These are phyloP conservation scores for Clitopilus passeckerianus DNA, from an alignment of 768 basidiomycete species.

Conservation along the genomic window DNA sequence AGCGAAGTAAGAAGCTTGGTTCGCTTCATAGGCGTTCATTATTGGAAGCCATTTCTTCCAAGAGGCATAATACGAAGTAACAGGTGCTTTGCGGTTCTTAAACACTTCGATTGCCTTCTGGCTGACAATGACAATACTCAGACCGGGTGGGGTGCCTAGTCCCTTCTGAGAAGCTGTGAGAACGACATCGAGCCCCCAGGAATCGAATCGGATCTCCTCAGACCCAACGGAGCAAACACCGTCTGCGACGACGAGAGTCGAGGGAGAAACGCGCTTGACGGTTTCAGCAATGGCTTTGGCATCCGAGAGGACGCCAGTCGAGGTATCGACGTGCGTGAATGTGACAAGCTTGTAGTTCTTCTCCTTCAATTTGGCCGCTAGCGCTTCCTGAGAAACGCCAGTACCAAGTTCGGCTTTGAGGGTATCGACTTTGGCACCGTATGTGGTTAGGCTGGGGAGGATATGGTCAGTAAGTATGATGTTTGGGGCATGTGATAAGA, in stretches of 20 bases:
- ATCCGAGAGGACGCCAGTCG: slow-evolving; percentile 85
- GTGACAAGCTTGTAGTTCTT: slow-evolving; percentile 88
- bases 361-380: slow-evolving; percentile 65
- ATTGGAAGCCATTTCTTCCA: slow-evolving; percentile 94
- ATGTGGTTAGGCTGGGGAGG: slow-evolving; percentile 65
- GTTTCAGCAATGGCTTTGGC: slow-evolving; percentile 70
- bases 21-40: slow-evolving; percentile 89
- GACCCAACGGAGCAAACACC: slow-evolving; percentile 96
- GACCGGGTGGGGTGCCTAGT: slow-evolving; percentile 87
- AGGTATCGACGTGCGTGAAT: slow-evolving; percentile 95
- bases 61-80: slow-evolving; percentile 79
- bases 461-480: not conserved
- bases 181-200: slow-evolving; percentile 90
- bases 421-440: slow-evolving; percentile 85
- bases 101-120: slow-evolving; percentile 70
- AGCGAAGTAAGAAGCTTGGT: slow-evolving; percentile 84
- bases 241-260: slow-evolving; percentile 84
- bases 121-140: slow-evolving; percentile 82
- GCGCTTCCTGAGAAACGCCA: slow-evolving; percentile 52
- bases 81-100: slow-evolving; percentile 56
- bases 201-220: slow-evolving; percentile 93
- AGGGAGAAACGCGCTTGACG: slow-evolving; percentile 74
- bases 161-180: slow-evolving; percentile 89
- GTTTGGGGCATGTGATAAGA: not conserved
- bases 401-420: slow-evolving; percentile 80